Conservation (phyloP, 140 eudicot species). For the Artemisia princeps region DNA sequence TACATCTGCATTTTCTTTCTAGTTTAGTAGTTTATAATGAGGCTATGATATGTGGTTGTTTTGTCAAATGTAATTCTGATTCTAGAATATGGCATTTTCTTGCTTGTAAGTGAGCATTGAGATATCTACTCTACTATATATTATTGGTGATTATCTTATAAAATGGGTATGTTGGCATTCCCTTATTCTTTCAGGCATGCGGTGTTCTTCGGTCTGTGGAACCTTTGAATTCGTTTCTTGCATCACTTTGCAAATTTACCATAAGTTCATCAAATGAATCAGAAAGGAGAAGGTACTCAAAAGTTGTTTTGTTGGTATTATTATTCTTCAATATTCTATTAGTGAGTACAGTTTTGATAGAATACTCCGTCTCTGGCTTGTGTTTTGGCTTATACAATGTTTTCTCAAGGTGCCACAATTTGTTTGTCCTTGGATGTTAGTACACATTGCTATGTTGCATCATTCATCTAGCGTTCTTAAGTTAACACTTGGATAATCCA, state of each 20-base stretch:
- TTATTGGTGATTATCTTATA: constrained; percentile 9
- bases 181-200: constrained; percentile 58
- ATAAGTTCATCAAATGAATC: constrained; percentile 66
- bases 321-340: neutral
- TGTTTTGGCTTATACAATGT: neutral
- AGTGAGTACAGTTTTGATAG: neutral
- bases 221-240: constrained; percentile 88
- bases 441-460: neutral
- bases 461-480: neutral
- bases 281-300: constrained; percentile 65
- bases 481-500: no score
- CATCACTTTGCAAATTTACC: constrained; percentile 98
- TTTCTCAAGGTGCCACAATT: neutral
- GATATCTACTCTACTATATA: constrained; percentile 11
- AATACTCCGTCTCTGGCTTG: neutral
- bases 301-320: constrained; percentile 9
- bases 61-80: constrained; percentile 3
- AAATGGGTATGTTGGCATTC: constrained; percentile 3
- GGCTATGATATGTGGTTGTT: neutral
- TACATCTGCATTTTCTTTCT: no score
- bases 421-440: neutral
- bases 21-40: no score
- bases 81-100: constrained; percentile 10
- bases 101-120: neutral
- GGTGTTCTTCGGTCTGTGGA: constrained; percentile 94